These are phyloP conservation scores for Coleophoma crateriformis DNA, from an alignment of 2,329 filamentous ascomycete species.

Conservation along the genomic window DNA sequence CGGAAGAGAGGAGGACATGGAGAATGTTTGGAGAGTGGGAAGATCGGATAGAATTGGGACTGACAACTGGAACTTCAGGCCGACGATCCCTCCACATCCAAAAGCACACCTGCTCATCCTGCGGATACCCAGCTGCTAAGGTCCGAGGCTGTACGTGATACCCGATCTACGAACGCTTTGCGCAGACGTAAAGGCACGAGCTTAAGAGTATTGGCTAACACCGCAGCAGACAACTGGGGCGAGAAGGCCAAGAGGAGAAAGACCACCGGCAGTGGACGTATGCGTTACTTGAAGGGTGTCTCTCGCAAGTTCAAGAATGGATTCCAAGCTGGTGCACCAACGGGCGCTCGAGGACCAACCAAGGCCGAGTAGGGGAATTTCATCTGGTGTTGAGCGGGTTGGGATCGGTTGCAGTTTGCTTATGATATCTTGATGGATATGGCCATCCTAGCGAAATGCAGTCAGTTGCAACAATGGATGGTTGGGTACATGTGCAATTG, in stretches of 20 bases:
- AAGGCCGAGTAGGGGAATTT: slow-evolving; percentile 29
- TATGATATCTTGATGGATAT: slow-evolving; percentile 21
- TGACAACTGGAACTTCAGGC: slow-evolving; percentile 47
- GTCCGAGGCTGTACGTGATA: slow-evolving; percentile 89
- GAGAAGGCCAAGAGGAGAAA: slow-evolving; percentile 99
- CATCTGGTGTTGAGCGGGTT: slow-evolving; percentile 28
- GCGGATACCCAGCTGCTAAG: slow-evolving; percentile 97
- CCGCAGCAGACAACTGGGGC: slow-evolving; percentile 93
- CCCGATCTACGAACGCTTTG: slow-evolving; percentile 5
- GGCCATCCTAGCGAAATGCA: slow-evolving; percentile 27
- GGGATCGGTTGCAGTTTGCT: slow-evolving; percentile 25
- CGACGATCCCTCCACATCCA: slow-evolving; percentile 98
- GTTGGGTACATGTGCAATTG: slow-evolving; percentile 11
- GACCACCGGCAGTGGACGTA: slow-evolving; percentile 95
- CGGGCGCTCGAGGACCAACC: slow-evolving; percentile 68
- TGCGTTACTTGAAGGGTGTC: slow-evolving; percentile 90
- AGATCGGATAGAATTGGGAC: slow-evolving; percentile 8
- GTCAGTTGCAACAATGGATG: slow-evolving; percentile 23
- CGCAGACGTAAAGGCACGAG: slow-evolving; percentile 51
- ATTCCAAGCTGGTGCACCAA: slow-evolving; percentile 86
- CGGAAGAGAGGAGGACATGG: slow-evolving; percentile 17
- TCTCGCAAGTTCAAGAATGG: slow-evolving; percentile 95
- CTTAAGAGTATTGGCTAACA: slow-evolving; percentile 69
- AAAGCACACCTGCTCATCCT: slow-evolving; percentile 94
- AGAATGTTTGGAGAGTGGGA: not conserved